Conservation (phyloP, 805 yeast species). For the Priceomyces haplophilus region DNA sequence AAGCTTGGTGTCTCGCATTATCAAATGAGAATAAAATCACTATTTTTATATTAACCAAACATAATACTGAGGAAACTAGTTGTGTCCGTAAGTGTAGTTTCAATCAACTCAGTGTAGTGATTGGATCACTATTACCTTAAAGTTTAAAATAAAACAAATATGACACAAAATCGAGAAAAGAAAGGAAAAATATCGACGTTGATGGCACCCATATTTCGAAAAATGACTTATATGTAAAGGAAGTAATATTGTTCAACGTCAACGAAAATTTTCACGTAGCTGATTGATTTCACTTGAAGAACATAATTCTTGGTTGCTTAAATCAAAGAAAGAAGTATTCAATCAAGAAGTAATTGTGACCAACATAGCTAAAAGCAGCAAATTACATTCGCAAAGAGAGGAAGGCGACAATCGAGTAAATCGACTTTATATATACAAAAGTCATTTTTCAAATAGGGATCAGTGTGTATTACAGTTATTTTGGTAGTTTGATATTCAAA, state of each 20-base stretch:
- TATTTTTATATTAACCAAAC: no score
- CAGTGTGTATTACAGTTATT: not conserved
- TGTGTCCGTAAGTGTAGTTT: no score
- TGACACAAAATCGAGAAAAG: slow-evolving; percentile 4
- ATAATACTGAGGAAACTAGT: no score
- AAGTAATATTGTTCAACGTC: not conserved
- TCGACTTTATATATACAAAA: not conserved
- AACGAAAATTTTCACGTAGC: not conserved
- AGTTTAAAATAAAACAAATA: not conserved
- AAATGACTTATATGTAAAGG: slow-evolving; percentile 1
- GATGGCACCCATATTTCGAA: slow-evolving; percentile 9
- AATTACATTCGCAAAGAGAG: not conserved
- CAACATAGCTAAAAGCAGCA: not conserved
- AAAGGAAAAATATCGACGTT: slow-evolving; percentile 8
- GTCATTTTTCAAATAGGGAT: not conserved
- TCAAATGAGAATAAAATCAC: no score
- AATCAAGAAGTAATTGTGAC: not conserved
- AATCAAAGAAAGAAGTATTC: not conserved
- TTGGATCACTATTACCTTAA: no score
- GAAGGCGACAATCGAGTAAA: not conserved
- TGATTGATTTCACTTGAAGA: not conserved
- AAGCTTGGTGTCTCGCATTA: no score
- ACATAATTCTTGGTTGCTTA: not conserved
- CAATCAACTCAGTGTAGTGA: no score
- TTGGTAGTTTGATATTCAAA: no score